Base-by-base conservation (phyloP, 192 early-diverging fungal genomes). In the Coemansia sp. region DNA sequence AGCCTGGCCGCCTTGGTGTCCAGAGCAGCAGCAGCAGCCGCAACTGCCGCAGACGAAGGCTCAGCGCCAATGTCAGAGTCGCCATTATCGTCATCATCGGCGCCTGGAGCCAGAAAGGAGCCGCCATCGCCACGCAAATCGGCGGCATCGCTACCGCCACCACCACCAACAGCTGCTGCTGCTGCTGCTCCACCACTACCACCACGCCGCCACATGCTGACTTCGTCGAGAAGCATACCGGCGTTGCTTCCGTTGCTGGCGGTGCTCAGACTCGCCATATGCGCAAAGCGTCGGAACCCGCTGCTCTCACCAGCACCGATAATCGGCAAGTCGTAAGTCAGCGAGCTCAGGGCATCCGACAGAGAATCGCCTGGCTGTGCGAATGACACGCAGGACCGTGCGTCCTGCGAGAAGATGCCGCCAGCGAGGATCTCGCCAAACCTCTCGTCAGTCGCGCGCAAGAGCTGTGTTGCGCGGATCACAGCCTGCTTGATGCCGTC, bases 381-480 rank as follows among this genome's bases (percentile, higher is more conserved):
- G 58, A 75, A 66, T 8, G 81, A 72, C 38, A 72, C 53, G 38
- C 58, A 72, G 8, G 80, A 76, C n/a, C 71, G 68, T 4, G 58
- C 54, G 40, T 79, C 81, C 42, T 67, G 67, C 12, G 70, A 32
- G 48, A 70, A 84, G 37, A 84, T 70, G 37, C 81, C 81, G 11
- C 72, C 77, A 6, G 76, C 77, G 10, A 84, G 67, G 0, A 84
- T 69, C 38, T 67, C 73, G 38, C 45, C 67, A 37, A 69, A 79
- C 9, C 81, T 61, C 57, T 84, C 81, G 25, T 84, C 81, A 1
- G 68, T 71, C 0, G 76, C 76, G 0, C 81, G 68, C 39, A 84
- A 49, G 42, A 75, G 61, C 68, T 76, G 81, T 5, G 81, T 79
- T 1, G 77, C 73, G 2, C 77, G 50, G 7, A 63, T 53, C 5